These are phyloP conservation scores for Ophiostoma sp. DNA, from an alignment of 2,329 filamentous ascomycete genomes.

Conservation along the genomic window DNA sequence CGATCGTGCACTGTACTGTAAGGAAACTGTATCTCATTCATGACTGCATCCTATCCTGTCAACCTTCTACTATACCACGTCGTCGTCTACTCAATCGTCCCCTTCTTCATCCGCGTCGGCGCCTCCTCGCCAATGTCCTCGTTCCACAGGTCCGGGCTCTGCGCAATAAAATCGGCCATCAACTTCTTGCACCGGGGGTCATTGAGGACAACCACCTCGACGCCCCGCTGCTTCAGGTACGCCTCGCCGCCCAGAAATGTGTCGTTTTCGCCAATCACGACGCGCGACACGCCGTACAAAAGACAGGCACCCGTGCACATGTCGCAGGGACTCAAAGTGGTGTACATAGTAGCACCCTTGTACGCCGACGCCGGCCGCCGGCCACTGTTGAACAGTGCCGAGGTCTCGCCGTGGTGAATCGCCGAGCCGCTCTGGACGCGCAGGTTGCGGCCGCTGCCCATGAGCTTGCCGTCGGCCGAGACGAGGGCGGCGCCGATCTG, in stretches of 20 bases:
- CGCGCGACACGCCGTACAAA: constrained; percentile 70
- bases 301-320: constrained; percentile 81
- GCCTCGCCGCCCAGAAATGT: constrained; percentile 73
- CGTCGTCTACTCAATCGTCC: not conserved
- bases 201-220: constrained; percentile 72
- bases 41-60: not conserved
- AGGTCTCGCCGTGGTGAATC: constrained; percentile 72
- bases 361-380: constrained; percentile 68
- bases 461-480: constrained; percentile 66
- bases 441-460: constrained; percentile 74
- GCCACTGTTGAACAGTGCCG: constrained; percentile 72
- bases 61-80: not conserved
- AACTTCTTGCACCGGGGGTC: constrained; percentile 67
- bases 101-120: constrained; percentile 43
- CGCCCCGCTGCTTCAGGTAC: constrained; percentile 65
- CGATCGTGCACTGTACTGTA: not conserved
- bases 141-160: constrained; percentile 71
- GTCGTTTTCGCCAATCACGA: constrained; percentile 76
- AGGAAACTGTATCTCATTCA: not conserved
- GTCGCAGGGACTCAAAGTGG: constrained; percentile 74
- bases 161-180: constrained; percentile 68
- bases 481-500: constrained; percentile 61
- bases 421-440: constrained; percentile 70
- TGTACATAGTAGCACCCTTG: constrained; percentile 75
- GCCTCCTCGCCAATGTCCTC: constrained; percentile 58